Evolutionary conservation across 306 rosid genomes (phyloP).

Genomic region (Cotoneaster glaucophyllus): DNA sequence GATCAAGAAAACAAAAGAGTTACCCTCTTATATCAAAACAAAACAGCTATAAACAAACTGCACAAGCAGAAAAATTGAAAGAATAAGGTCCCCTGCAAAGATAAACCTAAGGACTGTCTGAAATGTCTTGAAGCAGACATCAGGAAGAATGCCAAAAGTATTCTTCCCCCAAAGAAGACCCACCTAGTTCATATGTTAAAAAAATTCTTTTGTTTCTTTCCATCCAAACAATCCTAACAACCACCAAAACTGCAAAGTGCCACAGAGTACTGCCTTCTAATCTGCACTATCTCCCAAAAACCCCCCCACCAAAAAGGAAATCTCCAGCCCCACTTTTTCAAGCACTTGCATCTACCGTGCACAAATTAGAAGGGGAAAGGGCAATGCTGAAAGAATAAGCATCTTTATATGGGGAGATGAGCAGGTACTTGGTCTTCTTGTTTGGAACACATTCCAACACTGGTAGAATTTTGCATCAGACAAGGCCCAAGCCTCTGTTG

Average conservation of each 20-base stretch:
- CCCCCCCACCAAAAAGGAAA: neutral
- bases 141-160: neutral
- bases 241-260: neutral
- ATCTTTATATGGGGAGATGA: neutral
- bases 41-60: neutral
- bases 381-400: neutral
- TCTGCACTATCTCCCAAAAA: neutral
- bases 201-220: neutral
- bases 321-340: neutral
- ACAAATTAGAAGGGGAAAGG: neutral
- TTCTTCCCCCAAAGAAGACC: neutral
- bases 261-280: neutral
- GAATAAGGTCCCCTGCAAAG: neutral
- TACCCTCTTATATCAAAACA: neutral
- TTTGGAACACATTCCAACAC: neutral
- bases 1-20: neutral
- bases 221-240: neutral
- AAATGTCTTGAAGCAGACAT: neutral
- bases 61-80: neutral
- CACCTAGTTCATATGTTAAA: neutral
- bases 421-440: neutral
- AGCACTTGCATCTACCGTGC: neutral
- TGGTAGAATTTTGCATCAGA: neutral
- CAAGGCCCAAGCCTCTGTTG: neutral
- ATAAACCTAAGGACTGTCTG: neutral